Evolutionary conservation across 2,329 filamentous ascomycete genomes (phyloP).

Genomic region (Metarhizium rileyi): DNA sequence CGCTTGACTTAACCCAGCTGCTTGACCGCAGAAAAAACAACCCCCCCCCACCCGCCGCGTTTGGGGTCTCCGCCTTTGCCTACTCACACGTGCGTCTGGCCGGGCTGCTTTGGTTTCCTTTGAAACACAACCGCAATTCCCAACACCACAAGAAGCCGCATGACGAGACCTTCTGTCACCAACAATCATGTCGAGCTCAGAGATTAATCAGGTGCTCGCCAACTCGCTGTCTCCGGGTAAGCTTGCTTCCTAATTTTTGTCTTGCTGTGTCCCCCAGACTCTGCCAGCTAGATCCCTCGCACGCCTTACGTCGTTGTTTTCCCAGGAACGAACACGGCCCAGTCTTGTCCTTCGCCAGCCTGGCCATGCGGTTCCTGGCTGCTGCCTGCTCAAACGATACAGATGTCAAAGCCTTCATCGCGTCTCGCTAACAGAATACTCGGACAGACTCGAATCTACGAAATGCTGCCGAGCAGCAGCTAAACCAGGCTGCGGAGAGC

Average conservation of each 20-base stretch:
- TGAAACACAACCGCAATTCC: constrained; percentile 3
- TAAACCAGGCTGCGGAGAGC: constrained; percentile 81
- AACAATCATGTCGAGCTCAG: constrained; percentile 61
- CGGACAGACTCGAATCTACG: constrained; percentile 74
- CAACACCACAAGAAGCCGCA: constrained; percentile 21
- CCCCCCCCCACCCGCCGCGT: constrained; percentile 5
- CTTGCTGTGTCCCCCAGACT: constrained; percentile 3
- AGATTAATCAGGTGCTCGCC: constrained; percentile 96
- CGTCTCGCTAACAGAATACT: constrained; percentile 9
- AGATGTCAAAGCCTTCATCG: background rate
- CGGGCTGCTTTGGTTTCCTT: constrained; percentile 3
- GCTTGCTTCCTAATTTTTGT: constrained; percentile 22
- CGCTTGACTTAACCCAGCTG: no score
- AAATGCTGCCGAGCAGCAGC: constrained; percentile 87
- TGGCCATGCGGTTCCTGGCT: constrained; percentile 1
- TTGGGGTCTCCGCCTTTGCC: constrained; percentile 9
- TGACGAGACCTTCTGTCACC: constrained; percentile 25
- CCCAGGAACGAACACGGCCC: background rate
- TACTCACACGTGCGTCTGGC: constrained; percentile 8
- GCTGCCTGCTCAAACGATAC: background rate
- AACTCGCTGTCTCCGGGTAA: constrained; percentile 92
- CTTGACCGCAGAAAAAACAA: constrained; percentile 5
- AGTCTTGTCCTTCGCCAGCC: background rate
- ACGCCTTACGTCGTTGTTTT: background rate
- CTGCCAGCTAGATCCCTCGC: background rate